These are phyloP conservation scores for Talaromyces nanjingensis DNA, from an alignment of 495 filamentous ascomycete genomes.

Conservation along the genomic window DNA sequence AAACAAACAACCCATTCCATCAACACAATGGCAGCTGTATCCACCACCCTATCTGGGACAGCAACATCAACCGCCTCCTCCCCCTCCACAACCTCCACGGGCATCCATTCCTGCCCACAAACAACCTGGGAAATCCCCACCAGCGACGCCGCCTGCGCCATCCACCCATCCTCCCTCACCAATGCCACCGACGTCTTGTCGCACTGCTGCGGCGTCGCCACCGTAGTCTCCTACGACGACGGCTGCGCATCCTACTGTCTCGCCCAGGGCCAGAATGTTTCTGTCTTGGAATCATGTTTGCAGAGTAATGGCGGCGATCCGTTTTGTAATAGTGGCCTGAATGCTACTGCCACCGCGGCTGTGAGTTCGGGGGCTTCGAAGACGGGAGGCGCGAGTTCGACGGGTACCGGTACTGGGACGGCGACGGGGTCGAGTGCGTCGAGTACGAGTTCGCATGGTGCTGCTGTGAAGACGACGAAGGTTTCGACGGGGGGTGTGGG, in stretches of 20 bases:
- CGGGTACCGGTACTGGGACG: slow-evolving; percentile 12
- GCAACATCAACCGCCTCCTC: background rate
- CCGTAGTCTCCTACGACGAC: slow-evolving; percentile 35
- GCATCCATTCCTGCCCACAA: slow-evolving; percentile 12
- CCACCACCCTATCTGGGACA: background rate
- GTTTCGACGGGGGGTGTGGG: slow-evolving; percentile 30
- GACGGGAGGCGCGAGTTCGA: slow-evolving; percentile 14
- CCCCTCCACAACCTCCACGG: slow-evolving; percentile 1
- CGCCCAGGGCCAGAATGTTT: slow-evolving; percentile 34
- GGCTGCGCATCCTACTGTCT: slow-evolving; percentile 46
- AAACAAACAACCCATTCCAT: background rate
- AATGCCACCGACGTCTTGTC: slow-evolving; percentile 34
- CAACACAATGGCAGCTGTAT: background rate
- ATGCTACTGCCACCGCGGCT: slow-evolving; percentile 35
- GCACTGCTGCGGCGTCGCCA: slow-evolving; percentile 37
- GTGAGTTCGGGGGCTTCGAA: slow-evolving; percentile 13
- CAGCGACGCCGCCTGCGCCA: slow-evolving; percentile 37
- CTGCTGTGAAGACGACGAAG: background rate
- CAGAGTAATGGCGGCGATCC: slow-evolving; percentile 23
- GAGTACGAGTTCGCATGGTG: slow-evolving; percentile 16
- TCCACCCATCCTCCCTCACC: slow-evolving; percentile 16
- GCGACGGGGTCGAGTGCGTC: slow-evolving; percentile 11
- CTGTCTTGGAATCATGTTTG: slow-evolving; percentile 29
- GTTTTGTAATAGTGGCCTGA: slow-evolving; percentile 31
- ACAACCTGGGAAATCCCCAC: slow-evolving; percentile 26